phyloP scores from a whole-genome alignment of 192 early-diverging fungal species.

The Haplosporangium gracile region DNA sequence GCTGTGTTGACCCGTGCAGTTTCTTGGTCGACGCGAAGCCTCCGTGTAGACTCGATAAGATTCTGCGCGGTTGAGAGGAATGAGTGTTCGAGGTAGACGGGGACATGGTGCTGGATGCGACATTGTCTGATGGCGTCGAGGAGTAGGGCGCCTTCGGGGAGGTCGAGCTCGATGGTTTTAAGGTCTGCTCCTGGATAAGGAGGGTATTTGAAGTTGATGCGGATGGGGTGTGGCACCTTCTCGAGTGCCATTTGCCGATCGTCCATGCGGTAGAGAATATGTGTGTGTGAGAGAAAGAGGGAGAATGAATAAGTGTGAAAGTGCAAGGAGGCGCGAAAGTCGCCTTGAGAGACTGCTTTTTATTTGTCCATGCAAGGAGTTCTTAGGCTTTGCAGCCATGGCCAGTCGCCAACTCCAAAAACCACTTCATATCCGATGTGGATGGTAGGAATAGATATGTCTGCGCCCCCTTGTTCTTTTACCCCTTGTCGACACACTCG shows the following conservation, averaged over 20 bases:
- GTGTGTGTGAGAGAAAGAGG: background rate
- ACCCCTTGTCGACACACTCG: too few relatives aligned
- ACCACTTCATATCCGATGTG: too few relatives aligned
- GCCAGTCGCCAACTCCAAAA: too few relatives aligned
- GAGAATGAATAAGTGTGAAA: background rate
- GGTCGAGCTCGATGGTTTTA: slow-evolving; percentile 31
- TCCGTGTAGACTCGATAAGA: slow-evolving; percentile 54
- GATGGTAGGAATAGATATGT: too few relatives aligned
- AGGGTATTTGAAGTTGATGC: slow-evolving; percentile 39
- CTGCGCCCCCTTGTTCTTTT: too few relatives aligned
- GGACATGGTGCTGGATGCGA: slow-evolving; percentile 57
- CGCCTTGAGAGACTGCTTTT: background rate
- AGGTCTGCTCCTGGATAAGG: slow-evolving; percentile 49
- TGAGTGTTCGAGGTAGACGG: slow-evolving; percentile 61
- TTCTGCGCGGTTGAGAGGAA: slow-evolving; percentile 58
- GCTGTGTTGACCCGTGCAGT: slow-evolving; percentile 20
- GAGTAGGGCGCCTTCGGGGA: slow-evolving; percentile 58
- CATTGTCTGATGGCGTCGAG: slow-evolving; percentile 58
- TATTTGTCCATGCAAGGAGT: too few relatives aligned
- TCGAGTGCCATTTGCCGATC: slow-evolving; percentile 42
- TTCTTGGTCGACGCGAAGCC: slow-evolving; percentile 21
- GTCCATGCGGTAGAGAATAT: slow-evolving; percentile 25
- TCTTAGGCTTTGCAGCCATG: too few relatives aligned
- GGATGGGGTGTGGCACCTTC: slow-evolving; percentile 50
- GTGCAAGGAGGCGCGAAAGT: slow-evolving; percentile 1